phyloP scores from a whole-genome alignment of 2,329 filamentous ascomycete species.

The Aspergillus transmontanensis region DNA sequence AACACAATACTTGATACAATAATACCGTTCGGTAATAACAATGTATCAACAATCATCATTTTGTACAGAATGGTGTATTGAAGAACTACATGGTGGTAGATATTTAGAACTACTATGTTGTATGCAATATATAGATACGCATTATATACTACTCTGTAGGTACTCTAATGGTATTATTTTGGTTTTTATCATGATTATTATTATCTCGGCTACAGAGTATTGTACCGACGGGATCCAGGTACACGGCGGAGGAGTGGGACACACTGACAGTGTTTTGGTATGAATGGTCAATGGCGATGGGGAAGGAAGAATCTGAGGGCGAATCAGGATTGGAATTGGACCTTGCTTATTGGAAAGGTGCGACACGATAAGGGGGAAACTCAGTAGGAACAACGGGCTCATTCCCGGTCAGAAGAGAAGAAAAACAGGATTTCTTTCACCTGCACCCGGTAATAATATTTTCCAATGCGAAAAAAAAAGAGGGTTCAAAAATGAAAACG shows the following conservation, averaged over 20 bases:
- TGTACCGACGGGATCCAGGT: neutral
- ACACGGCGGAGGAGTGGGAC: neutral
- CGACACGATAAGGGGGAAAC: conserved; percentile 15
- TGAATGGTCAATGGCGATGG: conserved; percentile 10
- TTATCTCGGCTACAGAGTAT: neutral
- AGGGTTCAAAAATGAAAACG: neutral
- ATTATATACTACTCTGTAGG: neutral
- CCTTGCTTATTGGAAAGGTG: conserved; percentile 17
- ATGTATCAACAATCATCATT: neutral
- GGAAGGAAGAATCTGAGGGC: conserved; percentile 3
- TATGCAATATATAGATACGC: neutral
- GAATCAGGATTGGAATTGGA: conserved; percentile 11
- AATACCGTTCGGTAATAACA: neutral
- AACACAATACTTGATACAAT: neutral
- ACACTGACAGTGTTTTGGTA: neutral
- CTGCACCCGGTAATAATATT: neutral
- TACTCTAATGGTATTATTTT: neutral
- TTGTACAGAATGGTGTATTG: neutral
- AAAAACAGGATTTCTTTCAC: neutral
- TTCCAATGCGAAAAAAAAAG: neutral
- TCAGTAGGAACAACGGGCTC: conserved; percentile 8
- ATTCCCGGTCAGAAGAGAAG: conserved; percentile 14
- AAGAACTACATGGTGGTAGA: neutral
- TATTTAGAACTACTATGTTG: neutral
- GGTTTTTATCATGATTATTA: neutral